These are phyloP conservation scores for Eruca vesicaria DNA, from an alignment of 441 rosid genomes.

Conservation along the genomic window DNA sequence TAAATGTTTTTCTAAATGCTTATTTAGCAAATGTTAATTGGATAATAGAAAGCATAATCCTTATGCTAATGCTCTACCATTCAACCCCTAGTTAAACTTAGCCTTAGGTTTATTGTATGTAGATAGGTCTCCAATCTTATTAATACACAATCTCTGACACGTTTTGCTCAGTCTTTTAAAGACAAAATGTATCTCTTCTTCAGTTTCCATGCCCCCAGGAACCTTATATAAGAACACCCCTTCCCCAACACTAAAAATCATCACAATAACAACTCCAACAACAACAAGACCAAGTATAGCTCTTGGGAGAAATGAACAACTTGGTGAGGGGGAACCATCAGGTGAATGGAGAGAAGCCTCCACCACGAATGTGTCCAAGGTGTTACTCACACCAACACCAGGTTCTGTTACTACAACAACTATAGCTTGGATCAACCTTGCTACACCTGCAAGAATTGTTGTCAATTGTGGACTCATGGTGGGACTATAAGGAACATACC, in stretches of 20 bases:
- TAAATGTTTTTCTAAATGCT: too few species aligned
- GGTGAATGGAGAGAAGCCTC: slow-evolving; percentile 30
- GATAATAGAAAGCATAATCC: too few species aligned
- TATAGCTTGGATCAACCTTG: too few species aligned
- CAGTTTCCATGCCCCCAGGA: too few species aligned
- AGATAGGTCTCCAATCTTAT: not conserved
- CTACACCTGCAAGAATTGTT: too few species aligned
- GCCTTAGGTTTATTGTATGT: not conserved
- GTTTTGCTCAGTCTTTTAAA: slow-evolving; percentile 7
- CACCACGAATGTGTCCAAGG: slow-evolving; percentile 53
- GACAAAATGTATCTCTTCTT: too few species aligned
- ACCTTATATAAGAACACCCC: too few species aligned
- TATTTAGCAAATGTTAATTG: too few species aligned
- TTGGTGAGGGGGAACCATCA: not conserved
- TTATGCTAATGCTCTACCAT: too few species aligned
- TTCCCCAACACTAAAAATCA: slow-evolving; percentile 31
- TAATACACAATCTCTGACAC: slow-evolving; percentile 1
- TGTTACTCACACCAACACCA: slow-evolving; percentile 65
- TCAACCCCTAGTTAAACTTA: not conserved
- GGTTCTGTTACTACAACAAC: too few species aligned
- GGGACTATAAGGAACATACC: too few species aligned
- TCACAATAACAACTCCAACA: not conserved
- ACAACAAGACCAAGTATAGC: slow-evolving; percentile 34
- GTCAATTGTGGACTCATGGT: too few species aligned
- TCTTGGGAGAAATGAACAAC: slow-evolving; percentile 23